Base-by-base conservation (phyloP, 192 early-diverging fungal species). In the Backusella liffmaniae region DNA sequence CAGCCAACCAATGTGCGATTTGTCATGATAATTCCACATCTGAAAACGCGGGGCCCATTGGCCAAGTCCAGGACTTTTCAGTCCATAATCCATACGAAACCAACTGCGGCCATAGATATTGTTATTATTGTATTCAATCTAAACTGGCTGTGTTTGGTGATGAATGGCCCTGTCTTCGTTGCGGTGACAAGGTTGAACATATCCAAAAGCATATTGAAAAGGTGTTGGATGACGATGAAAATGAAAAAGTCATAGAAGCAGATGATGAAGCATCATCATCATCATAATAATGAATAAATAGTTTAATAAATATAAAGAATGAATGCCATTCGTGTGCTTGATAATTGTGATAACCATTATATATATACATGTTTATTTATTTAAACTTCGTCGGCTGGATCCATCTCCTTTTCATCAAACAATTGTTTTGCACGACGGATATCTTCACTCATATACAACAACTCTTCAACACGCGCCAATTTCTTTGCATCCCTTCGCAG, bases 91-190 rank as follows among this genome's bases (percentile, higher is more conserved):
- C 97, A 21, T 95, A 96, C 74, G 80, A 84, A 18, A 89, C 96
- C 1, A 88, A 91, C 69, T 98, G 97, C 77, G 93, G 92, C 0
- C 96, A 98, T 67, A 56, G 86, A 0, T 98, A 91, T 78, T 98
- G 97, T 82, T 98, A 98, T 75, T 94, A 95, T 73, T 98, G 97
- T 78, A 85, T 98, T 49, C 90, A 89, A 83, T 93, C 83, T 59
- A 88, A 89, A 78, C 86, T 93, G 83, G 86, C 92, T 73, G 83
- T 92, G 18, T 91, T 92, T 73, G 92, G 88, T 36, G 83, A 83
- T 39, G 90, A 91, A 42, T 96, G 91, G 86, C 74, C 85, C 44
- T 96, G 95, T 78, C 81, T 93, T 83, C 87, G 94, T 15, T 96
- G 96, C 79, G 94, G 94, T 23, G 77, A 85, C 39, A 84, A 84